Conservation (phyloP, 352 stramenopile genomes). For the Pythium aquatile region DNA sequence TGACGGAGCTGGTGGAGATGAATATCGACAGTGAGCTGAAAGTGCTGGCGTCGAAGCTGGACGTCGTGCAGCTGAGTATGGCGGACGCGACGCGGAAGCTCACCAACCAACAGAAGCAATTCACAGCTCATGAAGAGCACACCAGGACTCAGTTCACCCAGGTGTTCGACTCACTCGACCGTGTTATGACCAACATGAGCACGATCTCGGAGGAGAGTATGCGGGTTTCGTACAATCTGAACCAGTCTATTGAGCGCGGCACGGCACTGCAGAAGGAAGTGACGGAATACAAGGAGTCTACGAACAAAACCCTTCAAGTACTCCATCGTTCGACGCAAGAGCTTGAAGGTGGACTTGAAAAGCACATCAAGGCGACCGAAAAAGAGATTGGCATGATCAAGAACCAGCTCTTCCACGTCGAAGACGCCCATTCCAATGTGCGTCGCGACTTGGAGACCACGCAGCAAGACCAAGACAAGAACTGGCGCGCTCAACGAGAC, state of each 20-base stretch:
- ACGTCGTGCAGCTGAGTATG: slow-evolving; percentile 51
- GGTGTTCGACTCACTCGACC: slow-evolving; percentile 65
- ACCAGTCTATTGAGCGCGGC: slow-evolving; percentile 48
- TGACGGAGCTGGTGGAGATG: slow-evolving; percentile 55
- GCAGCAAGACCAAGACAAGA: slow-evolving; percentile 53
- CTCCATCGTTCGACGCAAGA: slow-evolving; percentile 44
- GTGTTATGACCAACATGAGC: slow-evolving; percentile 61
- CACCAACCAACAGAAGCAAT: slow-evolving; percentile 56
- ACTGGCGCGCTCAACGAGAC: slow-evolving; percentile 49
- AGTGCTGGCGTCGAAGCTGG: slow-evolving; percentile 42
- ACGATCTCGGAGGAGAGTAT: slow-evolving; percentile 73
- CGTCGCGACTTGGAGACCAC: slow-evolving; percentile 61
- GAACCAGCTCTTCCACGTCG: slow-evolving; percentile 75
- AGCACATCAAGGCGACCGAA: slow-evolving; percentile 46
- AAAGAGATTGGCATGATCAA: slow-evolving; percentile 66
- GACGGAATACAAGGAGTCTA: slow-evolving; percentile 41
- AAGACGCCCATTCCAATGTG: slow-evolving; percentile 60
- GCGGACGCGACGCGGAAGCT: slow-evolving; percentile 62
- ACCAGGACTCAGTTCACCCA: slow-evolving; percentile 61
- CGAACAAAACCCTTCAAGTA: slow-evolving; percentile 34
- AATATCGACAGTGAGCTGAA: slow-evolving; percentile 68
- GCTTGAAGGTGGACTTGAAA: slow-evolving; percentile 49
- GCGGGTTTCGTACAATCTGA: slow-evolving; percentile 60
- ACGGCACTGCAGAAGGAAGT: slow-evolving; percentile 49
- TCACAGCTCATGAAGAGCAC: slow-evolving; percentile 46